Evolutionary conservation across 768 basidiomycete genomes (phyloP), one percentile per base, ranked within the genome.

Genomic region (Suillus occidentalis): DNA sequence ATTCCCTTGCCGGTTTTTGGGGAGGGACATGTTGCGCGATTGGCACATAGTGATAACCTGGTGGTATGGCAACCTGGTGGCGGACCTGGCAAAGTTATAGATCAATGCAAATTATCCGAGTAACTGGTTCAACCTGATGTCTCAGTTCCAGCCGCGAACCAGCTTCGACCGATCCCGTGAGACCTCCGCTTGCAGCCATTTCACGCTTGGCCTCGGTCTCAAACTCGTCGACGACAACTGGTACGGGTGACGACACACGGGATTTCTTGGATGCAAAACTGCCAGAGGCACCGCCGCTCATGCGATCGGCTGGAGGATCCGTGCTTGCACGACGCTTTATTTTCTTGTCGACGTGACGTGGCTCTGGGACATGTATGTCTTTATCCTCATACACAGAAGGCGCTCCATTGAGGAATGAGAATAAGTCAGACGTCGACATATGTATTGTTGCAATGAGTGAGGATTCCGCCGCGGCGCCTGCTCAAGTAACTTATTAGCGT

Each of bases 51-150:
- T 89, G 86, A 76, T 96, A 99, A 34, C 90, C 89, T 25, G 93
- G 89, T 9, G 97, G 97, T 18, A 99, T 89, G 8, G 95, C 95
- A 45, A 99, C 97, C 88, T 97, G 92, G 73, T 97, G 95, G 47
- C 95, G 87, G 65, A 97, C 94, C 93, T 95, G 70, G 20, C 37
- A 25, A 62, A 43, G 63, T 69, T 25, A 47, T 7, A 53, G n/a
- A 58, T 49, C 39, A 67, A 36, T 14, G 60, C 28, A 65, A 56
- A 45, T 22, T 49, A 39, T 25, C 40, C 14, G 4, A 64, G 31
- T 40, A 37, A 68, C 56, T 34, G 66, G 25, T 42, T 18, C 18
- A 73, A 87, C 93, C 82, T 95, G 93, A 80, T 95, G 91, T 73
- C 84, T 84, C 50, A 95, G 83, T 74, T 94, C 91, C 18, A 95